Evolutionary conservation across 345 rosid species (phyloP).

Genomic region (Populus ilicifolia): DNA sequence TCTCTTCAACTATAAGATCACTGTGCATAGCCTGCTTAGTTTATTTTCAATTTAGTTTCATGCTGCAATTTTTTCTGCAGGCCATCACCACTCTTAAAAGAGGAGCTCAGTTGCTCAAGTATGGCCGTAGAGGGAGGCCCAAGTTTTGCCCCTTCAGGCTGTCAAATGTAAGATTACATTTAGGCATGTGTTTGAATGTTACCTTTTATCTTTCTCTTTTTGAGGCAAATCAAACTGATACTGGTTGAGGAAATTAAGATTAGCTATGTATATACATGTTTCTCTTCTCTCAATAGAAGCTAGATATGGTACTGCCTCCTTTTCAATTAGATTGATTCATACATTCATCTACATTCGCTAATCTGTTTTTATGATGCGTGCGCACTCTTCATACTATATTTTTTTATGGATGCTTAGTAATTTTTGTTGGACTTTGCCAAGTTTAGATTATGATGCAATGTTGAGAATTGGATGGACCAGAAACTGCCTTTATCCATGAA

Average conservation of each 20-base stretch:
- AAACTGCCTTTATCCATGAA: background rate
- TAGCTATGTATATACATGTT: background rate
- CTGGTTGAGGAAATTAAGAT: background rate
- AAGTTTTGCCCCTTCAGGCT: constrained; percentile 2
- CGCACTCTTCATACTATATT: background rate
- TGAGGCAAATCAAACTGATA: background rate
- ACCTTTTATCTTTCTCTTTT: background rate
- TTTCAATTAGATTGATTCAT: background rate
- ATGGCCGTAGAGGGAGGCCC: constrained; percentile 4
- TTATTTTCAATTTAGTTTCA: background rate
- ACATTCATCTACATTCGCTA: background rate
- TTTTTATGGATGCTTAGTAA: background rate
- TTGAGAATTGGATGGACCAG: background rate
- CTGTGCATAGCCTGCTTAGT: background rate
- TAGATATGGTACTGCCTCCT: background rate
- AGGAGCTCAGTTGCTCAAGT: constrained; percentile 7
- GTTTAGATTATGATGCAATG: background rate
- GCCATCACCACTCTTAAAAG: constrained; percentile 1
- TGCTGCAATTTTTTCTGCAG: background rate
- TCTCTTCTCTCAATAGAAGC: background rate
- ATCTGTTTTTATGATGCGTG: background rate
- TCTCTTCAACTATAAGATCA: too few species aligned
- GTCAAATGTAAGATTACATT: background rate
- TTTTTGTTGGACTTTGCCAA: background rate
- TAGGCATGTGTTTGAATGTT: background rate